Evolutionary conservation across 2,329 filamentous ascomycete genomes (phyloP).

Genomic region (Aspergillus proliferans): DNA sequence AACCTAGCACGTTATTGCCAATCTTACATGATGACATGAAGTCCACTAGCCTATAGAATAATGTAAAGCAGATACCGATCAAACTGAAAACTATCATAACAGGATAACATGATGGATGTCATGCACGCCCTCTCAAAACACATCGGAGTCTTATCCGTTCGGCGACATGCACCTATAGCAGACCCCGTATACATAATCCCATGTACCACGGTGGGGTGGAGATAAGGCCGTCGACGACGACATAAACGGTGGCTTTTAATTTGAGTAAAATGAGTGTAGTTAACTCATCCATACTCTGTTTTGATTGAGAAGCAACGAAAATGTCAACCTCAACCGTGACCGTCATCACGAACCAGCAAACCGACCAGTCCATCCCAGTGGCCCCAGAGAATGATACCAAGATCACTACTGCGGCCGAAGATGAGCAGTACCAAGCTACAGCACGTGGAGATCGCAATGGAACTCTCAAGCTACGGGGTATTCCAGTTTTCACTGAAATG

Average conservation of each 20-base stretch:
- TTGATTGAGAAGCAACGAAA: not conserved
- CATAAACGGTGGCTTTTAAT: not conserved
- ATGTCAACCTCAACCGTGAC: slow-evolving; percentile 1
- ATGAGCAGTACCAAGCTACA: slow-evolving; percentile 26
- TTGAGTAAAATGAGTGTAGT: not conserved
- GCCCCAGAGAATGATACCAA: slow-evolving; percentile 1
- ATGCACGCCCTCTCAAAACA: not conserved
- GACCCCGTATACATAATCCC: not conserved
- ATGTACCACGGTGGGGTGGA: not conserved
- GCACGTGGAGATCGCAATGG: slow-evolving; percentile 33
- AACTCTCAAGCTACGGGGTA: slow-evolving; percentile 30
- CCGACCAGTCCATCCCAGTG: not conserved
- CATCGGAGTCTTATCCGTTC: slow-evolving; percentile 1
- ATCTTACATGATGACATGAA: too few relatives aligned
- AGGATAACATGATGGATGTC: not conserved
- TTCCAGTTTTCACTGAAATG: slow-evolving; percentile 36
- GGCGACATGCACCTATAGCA: slow-evolving; percentile 8
- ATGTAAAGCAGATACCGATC: too few relatives aligned
- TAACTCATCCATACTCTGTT: not conserved
- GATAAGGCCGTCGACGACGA: not conserved
- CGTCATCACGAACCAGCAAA: not conserved
- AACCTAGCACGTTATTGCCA: too few relatives aligned
- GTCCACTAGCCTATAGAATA: too few relatives aligned
- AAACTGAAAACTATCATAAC: too few relatives aligned
- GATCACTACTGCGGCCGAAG: slow-evolving; percentile 18